Conservation (phyloP, 306 rosid genomes). For the Inga leiocalycina region DNA sequence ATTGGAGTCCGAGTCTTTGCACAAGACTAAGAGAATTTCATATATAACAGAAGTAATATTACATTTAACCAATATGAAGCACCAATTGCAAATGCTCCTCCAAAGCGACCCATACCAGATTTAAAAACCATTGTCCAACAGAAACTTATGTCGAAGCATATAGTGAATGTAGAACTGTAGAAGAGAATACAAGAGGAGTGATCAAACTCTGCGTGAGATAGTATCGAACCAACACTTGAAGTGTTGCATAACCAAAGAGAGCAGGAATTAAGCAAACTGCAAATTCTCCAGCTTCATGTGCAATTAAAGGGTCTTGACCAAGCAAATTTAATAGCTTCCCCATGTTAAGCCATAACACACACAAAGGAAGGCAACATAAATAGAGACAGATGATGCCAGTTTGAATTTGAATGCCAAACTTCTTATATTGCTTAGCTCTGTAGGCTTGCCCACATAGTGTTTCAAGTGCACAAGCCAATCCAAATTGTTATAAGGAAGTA, state of each 20-base stretch:
- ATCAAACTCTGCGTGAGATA: slow-evolving; percentile 13
- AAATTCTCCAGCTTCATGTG: slow-evolving; percentile 71
- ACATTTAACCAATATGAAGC: neutral
- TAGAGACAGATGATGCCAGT: neutral
- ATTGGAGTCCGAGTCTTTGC: neutral
- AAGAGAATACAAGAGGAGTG: slow-evolving; percentile 55
- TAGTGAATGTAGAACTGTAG: slow-evolving; percentile 35
- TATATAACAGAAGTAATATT: neutral
- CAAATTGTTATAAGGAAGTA: slow-evolving; percentile 47
- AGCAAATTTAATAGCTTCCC: slow-evolving; percentile 51
- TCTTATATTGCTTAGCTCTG: neutral
- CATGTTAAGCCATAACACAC: slow-evolving; percentile 62
- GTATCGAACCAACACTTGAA: neutral
- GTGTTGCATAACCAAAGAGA: neutral
- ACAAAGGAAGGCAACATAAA: slow-evolving; percentile 62
- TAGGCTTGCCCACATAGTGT: neutral
- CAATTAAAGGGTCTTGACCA: slow-evolving; percentile 86
- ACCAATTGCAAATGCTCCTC: neutral
- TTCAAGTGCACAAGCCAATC: slow-evolving; percentile 2
- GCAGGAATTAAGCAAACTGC: slow-evolving; percentile 46
- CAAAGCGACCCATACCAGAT: neutral
- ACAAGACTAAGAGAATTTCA: neutral
- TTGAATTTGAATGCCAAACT: neutral
- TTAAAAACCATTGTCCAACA: slow-evolving; percentile 52
- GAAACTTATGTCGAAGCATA: slow-evolving; percentile 62